Evolutionary conservation across 2,329 filamentous ascomycete species (phyloP).

Genomic region (Cytospora chrysosperma): DNA sequence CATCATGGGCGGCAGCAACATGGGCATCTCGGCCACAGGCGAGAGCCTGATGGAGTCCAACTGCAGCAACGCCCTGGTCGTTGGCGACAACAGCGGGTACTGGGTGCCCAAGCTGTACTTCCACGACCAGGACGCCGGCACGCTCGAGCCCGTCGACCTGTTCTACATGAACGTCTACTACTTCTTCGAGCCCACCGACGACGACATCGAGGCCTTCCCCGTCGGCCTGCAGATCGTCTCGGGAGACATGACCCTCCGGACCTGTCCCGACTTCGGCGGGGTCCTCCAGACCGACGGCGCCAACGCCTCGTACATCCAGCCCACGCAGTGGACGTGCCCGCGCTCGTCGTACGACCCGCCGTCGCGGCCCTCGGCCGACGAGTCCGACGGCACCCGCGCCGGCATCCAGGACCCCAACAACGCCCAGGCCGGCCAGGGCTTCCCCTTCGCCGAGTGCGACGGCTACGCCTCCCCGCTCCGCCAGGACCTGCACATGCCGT

Average conservation of each 20-base stretch:
- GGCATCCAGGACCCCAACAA: constrained; percentile 57
- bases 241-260: constrained; percentile 60
- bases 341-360: constrained; percentile 48
- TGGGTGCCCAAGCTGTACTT: constrained; percentile 75
- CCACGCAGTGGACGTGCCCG: constrained; percentile 61
- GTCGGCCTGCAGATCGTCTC: constrained; percentile 68
- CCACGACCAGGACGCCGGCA: constrained; percentile 59
- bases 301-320: constrained; percentile 50
- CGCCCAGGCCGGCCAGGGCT: constrained; percentile 58
- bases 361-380: constrained; percentile 53
- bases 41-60: constrained; percentile 57
- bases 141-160: constrained; percentile 64
- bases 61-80: constrained; percentile 70
- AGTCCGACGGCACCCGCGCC: constrained; percentile 56
- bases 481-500: constrained; percentile 69
- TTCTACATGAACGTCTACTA: constrained; percentile 79
- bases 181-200: constrained; percentile 64
- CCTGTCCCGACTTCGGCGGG: constrained; percentile 51
- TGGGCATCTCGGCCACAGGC: constrained; percentile 61
- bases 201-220: constrained; percentile 69
- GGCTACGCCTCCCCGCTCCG: constrained; percentile 60
- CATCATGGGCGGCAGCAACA: constrained; percentile 69
- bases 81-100: constrained; percentile 71
- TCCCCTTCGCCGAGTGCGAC: constrained; percentile 70
- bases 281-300: constrained; percentile 49